phyloP scores from a whole-genome alignment of 306 rosid genomes.

The Lathyrus sativus region DNA sequence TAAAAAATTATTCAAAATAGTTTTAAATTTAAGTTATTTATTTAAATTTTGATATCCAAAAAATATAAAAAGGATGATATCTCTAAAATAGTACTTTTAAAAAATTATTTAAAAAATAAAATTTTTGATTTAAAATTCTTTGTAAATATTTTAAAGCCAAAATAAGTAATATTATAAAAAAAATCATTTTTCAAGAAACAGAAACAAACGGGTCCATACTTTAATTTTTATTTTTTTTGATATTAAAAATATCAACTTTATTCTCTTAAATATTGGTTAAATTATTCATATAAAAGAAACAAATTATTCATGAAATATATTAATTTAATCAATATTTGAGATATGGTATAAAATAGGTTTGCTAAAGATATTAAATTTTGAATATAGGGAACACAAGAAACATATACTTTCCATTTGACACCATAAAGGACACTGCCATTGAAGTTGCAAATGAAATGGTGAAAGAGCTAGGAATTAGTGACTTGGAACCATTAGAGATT shows the following conservation, averaged over 20 bases:
- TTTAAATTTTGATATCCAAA: too few relatives aligned
- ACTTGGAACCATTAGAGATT: slow-evolving; percentile 76
- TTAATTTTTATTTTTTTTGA: background rate
- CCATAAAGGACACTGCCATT: slow-evolving; percentile 71
- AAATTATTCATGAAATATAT: background rate
- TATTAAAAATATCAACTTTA: background rate
- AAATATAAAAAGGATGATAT: too few relatives aligned
- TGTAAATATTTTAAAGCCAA: too few relatives aligned
- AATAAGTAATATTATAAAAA: too few relatives aligned
- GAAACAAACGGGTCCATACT: too few relatives aligned
- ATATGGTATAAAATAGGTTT: background rate
- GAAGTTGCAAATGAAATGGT: slow-evolving; percentile 92
- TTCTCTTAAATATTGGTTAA: background rate
- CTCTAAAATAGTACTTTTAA: too few relatives aligned
- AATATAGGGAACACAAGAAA: slow-evolving; percentile 64
- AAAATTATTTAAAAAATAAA: too few relatives aligned
- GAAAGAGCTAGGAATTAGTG: slow-evolving; percentile 75
- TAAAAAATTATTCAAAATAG: too few relatives aligned
- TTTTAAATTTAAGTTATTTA: too few relatives aligned
- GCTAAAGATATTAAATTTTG: slow-evolving; percentile 4
- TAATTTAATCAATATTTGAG: background rate
- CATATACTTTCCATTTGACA: slow-evolving; percentile 74
- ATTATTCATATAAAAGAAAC: background rate
- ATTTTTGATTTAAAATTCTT: too few relatives aligned
- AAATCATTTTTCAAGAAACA: too few relatives aligned